Evolutionary conservation across 2,329 filamentous ascomycete species (phyloP), one percentile per base, ranked within the genome.

Genomic region (Boeremia lycopersici): DNA sequence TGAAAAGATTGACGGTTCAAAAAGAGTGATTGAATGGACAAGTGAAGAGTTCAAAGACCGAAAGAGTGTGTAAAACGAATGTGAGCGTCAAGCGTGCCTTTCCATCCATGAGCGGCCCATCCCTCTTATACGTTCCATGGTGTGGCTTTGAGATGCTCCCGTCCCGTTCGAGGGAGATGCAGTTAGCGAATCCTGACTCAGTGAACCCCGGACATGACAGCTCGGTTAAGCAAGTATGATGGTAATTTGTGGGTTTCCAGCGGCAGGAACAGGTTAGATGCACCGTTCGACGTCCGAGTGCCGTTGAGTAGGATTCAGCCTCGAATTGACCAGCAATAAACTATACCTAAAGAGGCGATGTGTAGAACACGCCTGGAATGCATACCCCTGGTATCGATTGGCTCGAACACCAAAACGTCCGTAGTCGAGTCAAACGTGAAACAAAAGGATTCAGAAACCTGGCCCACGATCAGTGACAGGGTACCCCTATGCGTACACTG

Each of bases 61-160:
- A 62, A 68, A 57, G 59, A 67, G 60, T 47, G 64, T 40, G 35
- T 60, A 38, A 62, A 65, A 59, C 49, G 59, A 63, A 52, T 49
- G 61, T 65, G 57, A 67, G 67, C 69, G 59, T 71, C 68, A 66
- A 72, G 67, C 69, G 65, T 72, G 58, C 35, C 59, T 34, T 57
- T 59, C 50, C 35, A 59, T 36, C 33, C 11, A 52, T 53, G 58
- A 47, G 53, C 25, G 13, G 12, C 4, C 15, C 48, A 43, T 36
- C 23, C 34, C 44, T 63, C 61, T 68, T 71, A 68, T 70, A 71
- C 59, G 35, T 36, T 43, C 33, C 40, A 34, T 17, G 17, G 43
- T 38, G 38, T 52, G 47, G 45, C 35, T 42, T 42, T 39, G 31
- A 53, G 19, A 42, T 35, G 38, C 43, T 34, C 40, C 61, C 56